Evolutionary conservation across 805 yeast species (phyloP).

Genomic region (Saccharomyces mikatae): DNA sequence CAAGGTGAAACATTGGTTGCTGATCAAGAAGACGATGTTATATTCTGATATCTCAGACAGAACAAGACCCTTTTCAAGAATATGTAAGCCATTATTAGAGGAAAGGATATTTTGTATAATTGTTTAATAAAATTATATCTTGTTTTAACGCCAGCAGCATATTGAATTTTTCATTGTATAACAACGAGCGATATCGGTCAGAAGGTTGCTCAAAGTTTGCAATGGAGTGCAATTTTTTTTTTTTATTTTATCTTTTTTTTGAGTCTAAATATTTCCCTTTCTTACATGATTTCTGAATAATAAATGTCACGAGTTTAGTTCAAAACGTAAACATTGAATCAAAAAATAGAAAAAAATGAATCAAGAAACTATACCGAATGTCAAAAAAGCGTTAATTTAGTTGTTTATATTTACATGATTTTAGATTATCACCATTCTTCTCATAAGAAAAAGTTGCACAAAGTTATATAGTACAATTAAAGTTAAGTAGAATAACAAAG

Average conservation of each 20-base stretch:
- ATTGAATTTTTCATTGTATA: not conserved
- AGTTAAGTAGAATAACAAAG: not conserved
- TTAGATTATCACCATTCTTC: not conserved
- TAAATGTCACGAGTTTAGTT: not conserved
- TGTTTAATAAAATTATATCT: not conserved
- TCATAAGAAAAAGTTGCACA: not conserved
- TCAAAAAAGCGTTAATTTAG: not conserved
- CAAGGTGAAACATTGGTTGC: slow-evolving; percentile 27
- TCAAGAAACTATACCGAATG: not conserved
- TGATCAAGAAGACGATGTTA: slow-evolving; percentile 40
- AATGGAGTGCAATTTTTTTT: too few species aligned
- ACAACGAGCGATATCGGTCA: not conserved
- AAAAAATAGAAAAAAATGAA: not conserved
- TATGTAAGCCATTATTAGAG: not conserved
- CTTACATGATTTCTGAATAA: not conserved
- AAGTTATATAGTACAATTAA: not conserved
- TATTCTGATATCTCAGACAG: slow-evolving; percentile 25
- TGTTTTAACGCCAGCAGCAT: not conserved
- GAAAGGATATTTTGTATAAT: not conserved
- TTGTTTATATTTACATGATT: not conserved
- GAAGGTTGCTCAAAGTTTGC: not conserved
- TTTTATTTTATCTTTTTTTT: not conserved
- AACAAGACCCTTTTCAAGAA: not conserved
- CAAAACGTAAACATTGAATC: not conserved
- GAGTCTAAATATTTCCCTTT: not conserved